Base-by-base conservation (phyloP, 805 yeast genomes). In the Torulaspora maleeae region DNA sequence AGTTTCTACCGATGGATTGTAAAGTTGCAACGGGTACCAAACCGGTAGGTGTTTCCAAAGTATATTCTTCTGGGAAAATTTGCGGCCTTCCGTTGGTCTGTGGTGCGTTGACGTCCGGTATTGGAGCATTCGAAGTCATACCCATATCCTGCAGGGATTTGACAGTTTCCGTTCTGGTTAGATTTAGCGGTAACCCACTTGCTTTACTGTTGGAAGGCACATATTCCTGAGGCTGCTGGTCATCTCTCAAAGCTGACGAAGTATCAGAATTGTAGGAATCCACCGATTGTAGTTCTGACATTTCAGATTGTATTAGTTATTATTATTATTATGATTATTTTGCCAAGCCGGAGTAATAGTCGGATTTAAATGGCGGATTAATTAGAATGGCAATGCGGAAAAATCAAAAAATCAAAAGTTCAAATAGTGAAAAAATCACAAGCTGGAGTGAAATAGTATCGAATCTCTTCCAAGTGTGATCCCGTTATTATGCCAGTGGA, bases 21-120 rank as follows among this genome's bases (percentile, higher is more conserved):
- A 88, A 70, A 1, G 95, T 83, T 35, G 79, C 70, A 1, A 82
- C 86, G 1, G 91, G 93, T 11, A 89, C 96, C 44, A 89, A 71
- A 51, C 96, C 96, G 5, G 96, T 86, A 43, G 76, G 75, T 0
- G 96, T 89, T 70, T 89, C 96, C 64, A 89, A 53, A 5, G 89
- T 84, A 63, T 86, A 89, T 63, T 89, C 96, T 71, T 89, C 96
- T 7, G 96, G 96, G 73, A 89, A 89, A 28, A 88, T 82, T 12
- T 91, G 85, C 51, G 76, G 75, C 48, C 73, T 75, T 19, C 77
- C 72, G 30, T 60, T 68, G 38, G 63, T 70, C 55, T 55, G 69
- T 56, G 86, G 84, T 36, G 79, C 75, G 52, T 76, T 75, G 32
- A 80, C 67, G 52, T 79, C 86, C 0, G 79, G 75, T 22, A 69